Base-by-base conservation (phyloP, 805 yeast species). In the Yarrowia bubula region DNA sequence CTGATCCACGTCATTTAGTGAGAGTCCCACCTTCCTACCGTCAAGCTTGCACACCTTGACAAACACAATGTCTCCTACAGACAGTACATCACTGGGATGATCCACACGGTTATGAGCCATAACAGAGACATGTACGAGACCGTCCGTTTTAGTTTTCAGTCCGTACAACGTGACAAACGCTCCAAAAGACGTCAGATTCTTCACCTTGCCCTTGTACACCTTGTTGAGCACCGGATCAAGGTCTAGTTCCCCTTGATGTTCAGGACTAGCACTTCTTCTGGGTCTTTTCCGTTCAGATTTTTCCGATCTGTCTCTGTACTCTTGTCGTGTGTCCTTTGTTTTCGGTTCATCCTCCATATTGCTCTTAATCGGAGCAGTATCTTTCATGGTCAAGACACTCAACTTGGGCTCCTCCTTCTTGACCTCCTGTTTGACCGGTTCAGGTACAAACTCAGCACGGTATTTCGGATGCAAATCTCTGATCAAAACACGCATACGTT, bases 1-100 rank as follows among this genome's bases (percentile, higher is more conserved):
- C 73, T 92, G 97, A 71, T 90, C 89, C 1, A 90, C 81, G 15
- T 84, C 83, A 70, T 84, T 83, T 90, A 92, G 85, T 0, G 88
- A 80, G 41, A 92, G 74, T 1, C 87, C 79, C 1, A 90, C 79
- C 44, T 69, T 69, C 8, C 71, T 67, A 14, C 80, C 80, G n/a
- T 79, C 79, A 6, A 85, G 67, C 38, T 78, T 78, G 0, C 78
- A 70, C 1, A 92, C 84, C 71, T 83, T 83, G 4, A 86, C 95
- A 71, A 75, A 87, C 8, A 92, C 92, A 7, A 78, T 77, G 67
- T 91, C 91, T 65, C 84, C 81, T 38, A 77, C 70, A 47, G 78
- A 75, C 15, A 90, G 77, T 0, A 84, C 77, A 57, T 88, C 93
- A 1, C 81, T 72, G 0, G 93, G 90, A 53, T 81, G 81, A 7